Evolutionary conservation across 176 grass and related monocot species (phyloP).

Genomic region (Otatea glauca): DNA sequence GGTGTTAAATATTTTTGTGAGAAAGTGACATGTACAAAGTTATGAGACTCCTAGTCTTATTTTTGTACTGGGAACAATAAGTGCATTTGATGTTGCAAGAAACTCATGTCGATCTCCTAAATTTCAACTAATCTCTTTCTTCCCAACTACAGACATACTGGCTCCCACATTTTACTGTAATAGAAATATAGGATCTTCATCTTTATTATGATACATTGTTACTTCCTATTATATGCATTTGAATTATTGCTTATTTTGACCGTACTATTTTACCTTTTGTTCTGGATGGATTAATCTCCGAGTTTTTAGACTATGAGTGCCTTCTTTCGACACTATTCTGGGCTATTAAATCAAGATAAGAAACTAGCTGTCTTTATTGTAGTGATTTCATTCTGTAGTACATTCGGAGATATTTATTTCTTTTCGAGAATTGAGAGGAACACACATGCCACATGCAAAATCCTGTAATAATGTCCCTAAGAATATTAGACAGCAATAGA

Average conservation of each 20-base stretch:
- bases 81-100: too few relatives aligned
- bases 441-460: background rate
- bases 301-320: too few relatives aligned
- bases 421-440: background rate
- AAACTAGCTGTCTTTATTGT: background rate
- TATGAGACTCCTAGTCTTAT: too few relatives aligned
- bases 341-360: background rate
- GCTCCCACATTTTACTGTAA: background rate
- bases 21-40: background rate
- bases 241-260: background rate
- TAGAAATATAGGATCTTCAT: background rate
- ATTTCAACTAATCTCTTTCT: background rate
- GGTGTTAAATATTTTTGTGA: background rate
- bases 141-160: background rate
- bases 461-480: background rate
- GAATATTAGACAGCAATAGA: background rate
- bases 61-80: too few relatives aligned
- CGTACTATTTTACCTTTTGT: background rate
- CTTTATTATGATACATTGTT: background rate
- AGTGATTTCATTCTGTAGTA: background rate
- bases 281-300: too few relatives aligned
- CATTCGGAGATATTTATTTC: background rate
- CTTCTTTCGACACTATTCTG: too few relatives aligned
- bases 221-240: background rate
- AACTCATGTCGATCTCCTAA: too few relatives aligned